Evolutionary conservation across 345 rosid species (phyloP).

Genomic region (Ailanthus altissimus): DNA sequence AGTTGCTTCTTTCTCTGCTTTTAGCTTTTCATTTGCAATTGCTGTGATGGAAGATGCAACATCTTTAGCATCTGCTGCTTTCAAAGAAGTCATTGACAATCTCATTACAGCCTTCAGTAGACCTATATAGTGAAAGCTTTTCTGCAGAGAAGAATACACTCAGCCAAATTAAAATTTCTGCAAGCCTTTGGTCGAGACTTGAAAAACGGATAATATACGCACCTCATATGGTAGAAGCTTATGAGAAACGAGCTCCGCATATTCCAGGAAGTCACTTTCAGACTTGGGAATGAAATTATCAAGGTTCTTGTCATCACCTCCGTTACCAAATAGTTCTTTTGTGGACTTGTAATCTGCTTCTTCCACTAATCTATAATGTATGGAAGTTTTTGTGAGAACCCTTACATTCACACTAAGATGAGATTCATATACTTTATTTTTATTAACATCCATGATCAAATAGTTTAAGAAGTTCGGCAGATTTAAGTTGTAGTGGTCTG

Average conservation of each 20-base stretch:
- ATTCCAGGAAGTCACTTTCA: slow-evolving; percentile 85
- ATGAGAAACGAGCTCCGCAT: slow-evolving; percentile 83
- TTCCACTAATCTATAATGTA: slow-evolving; percentile 73
- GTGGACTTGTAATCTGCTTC: slow-evolving; percentile 87
- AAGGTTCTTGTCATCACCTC: slow-evolving; percentile 56
- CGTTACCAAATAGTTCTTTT: slow-evolving; percentile 64
- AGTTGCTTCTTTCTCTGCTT: slow-evolving; percentile 83
- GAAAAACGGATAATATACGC: background rate
- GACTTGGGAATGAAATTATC: slow-evolving; percentile 90
- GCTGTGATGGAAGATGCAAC: slow-evolving; percentile 80
- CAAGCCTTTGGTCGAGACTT: background rate
- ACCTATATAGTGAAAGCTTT: slow-evolving; percentile 73
- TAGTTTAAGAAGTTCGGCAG: background rate
- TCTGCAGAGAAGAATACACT: slow-evolving; percentile 47
- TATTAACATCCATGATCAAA: background rate
- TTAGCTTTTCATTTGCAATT: slow-evolving; percentile 86
- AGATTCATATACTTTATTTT: background rate
- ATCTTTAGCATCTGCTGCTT: slow-evolving; percentile 90
- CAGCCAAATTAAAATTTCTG: slow-evolving; percentile 13
- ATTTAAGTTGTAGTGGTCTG: background rate
- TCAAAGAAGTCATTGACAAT: slow-evolving; percentile 64
- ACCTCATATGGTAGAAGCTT: slow-evolving; percentile 81
- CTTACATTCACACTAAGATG: background rate
- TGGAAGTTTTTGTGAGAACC: background rate
- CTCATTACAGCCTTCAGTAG: slow-evolving; percentile 85